Evolutionary conservation across 371 early-diverging fungal species (phyloP).

Genomic region (Thermomucor indicae-seudaticae): DNA sequence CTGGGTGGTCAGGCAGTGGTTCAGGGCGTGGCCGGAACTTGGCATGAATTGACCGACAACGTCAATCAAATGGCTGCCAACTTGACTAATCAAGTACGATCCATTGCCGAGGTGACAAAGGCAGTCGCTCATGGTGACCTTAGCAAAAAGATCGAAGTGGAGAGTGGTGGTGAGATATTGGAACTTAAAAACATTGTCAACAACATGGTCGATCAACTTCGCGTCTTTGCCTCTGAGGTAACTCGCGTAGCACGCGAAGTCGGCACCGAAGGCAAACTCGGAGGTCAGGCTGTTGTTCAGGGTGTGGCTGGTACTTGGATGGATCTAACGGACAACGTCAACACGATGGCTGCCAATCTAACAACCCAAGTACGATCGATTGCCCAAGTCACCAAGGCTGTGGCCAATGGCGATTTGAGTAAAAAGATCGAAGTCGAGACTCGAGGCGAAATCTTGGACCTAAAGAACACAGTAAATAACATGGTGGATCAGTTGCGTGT

Average conservation of each 20-base stretch:
- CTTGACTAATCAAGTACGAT: slow-evolving; percentile 44
- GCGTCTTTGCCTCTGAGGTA: slow-evolving; percentile 29
- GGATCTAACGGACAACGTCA: slow-evolving; percentile 61
- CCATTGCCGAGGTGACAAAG: slow-evolving; percentile 39
- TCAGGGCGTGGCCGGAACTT: slow-evolving; percentile 43
- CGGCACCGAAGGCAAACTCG: slow-evolving; percentile 55
- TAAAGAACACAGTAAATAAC: slow-evolving; percentile 34
- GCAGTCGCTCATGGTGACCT: slow-evolving; percentile 48
- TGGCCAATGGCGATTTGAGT: slow-evolving; percentile 51
- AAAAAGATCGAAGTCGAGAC: slow-evolving; percentile 31
- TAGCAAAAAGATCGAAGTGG: slow-evolving; percentile 20
- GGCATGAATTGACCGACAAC: slow-evolving; percentile 46
- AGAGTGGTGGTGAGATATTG: slow-evolving; percentile 25
- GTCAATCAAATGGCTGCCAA: slow-evolving; percentile 37
- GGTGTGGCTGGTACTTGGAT: slow-evolving; percentile 64
- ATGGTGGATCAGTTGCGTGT: slow-evolving; percentile 48
- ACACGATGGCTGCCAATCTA: slow-evolving; percentile 57
- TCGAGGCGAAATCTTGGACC: slow-evolving; percentile 35
- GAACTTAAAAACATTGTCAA: slow-evolving; percentile 30
- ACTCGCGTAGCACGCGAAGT: slow-evolving; percentile 28
- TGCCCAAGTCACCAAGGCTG: slow-evolving; percentile 53
- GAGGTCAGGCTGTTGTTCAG: slow-evolving; percentile 43
- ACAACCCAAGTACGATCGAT: slow-evolving; percentile 58
- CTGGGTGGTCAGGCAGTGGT: slow-evolving; percentile 40
- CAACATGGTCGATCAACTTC: slow-evolving; percentile 38